These are phyloP conservation scores for Pseudocercospora eumusae DNA, from an alignment of 2,329 filamentous ascomycete genomes.

Conservation along the genomic window DNA sequence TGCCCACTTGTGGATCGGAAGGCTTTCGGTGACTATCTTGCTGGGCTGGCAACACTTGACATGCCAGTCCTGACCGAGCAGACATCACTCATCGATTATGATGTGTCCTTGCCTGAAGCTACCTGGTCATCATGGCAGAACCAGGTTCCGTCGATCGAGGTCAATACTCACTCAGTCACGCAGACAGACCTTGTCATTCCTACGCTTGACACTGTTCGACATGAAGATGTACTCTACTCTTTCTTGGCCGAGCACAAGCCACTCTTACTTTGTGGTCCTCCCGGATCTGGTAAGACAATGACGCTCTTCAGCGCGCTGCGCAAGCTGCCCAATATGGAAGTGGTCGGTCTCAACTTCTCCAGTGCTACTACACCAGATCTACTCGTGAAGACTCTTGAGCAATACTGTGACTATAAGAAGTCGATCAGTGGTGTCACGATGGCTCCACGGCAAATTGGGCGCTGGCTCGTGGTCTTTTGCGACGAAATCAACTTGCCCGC, in stretches of 20 bases:
- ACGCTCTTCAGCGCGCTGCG: slow-evolving; percentile 96
- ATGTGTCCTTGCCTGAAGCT: slow-evolving; percentile 80
- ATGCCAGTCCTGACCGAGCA: slow-evolving; percentile 72
- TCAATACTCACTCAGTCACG: slow-evolving; percentile 97
- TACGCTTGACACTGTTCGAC: slow-evolving; percentile 92
- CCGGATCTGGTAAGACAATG: slow-evolving; percentile 99
- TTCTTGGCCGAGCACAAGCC: slow-evolving; percentile 99
- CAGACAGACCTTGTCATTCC: slow-evolving; percentile 99
- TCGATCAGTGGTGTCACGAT: slow-evolving; percentile 94
- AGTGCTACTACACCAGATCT: slow-evolving; percentile 97
- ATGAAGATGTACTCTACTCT: slow-evolving; percentile 98
- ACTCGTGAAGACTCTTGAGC: slow-evolving; percentile 98
- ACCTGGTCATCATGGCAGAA: slow-evolving; percentile 94
- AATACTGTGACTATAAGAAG: slow-evolving; percentile 99
- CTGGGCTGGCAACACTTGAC: slow-evolving; percentile 80
- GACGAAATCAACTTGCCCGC: slow-evolving; percentile 99
- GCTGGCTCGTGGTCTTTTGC: slow-evolving; percentile 98
- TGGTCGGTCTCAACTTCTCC: slow-evolving; percentile 98
- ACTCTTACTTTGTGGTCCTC: slow-evolving; percentile 90
- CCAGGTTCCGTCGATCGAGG: slow-evolving; percentile 89
- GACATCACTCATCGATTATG: slow-evolving; percentile 91
- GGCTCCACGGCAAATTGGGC: slow-evolving; percentile 91
- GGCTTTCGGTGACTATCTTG: slow-evolving; percentile 80
- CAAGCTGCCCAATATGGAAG: slow-evolving; percentile 97
- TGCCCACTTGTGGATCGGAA: slow-evolving; percentile 88